Evolutionary conservation across 371 early-diverging fungal species (phyloP), one percentile per base, ranked within the genome.

Genomic region (Zancudomyces culisetae): DNA sequence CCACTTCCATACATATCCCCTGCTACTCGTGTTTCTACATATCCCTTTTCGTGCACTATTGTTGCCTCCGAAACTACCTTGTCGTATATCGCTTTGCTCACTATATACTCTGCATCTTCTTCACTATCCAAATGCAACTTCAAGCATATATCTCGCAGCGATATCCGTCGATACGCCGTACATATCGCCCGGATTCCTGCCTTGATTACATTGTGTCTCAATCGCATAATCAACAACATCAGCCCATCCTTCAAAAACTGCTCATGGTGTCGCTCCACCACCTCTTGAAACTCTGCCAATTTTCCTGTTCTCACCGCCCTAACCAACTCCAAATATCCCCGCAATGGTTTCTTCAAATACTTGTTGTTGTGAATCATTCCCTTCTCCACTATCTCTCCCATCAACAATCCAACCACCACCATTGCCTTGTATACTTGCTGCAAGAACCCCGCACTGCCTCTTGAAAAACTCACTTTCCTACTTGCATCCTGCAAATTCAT

Each of bases 121-220:
- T 95, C 98, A 57, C 87, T 83, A 61, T 95, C 94, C 65, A 97
- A 63, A 55, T 91, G 90, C 55, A 97, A 74, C 69, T 91, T 91
- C 60, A 90, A 68, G 69, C 94, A 92, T 49, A 96, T 90, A 57
- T 97, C 98, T 24, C 87, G 70, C 57, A 97, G 72, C n/a, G 93
- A 87, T 55, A 97, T 94, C 51, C 86, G 83, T 20, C 92, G 88
- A 68, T 97, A 97, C 1, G 92, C 82, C 51, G 90, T 60, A 65
- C 83, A 82, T 65, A 97, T 90, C 83, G 85, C 87, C 43, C 95
- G 84, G 51, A 97, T 83, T 47, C 96, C 98, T 1, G 98, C 83
- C 77, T 92, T 95, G 75, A 97, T 95, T 51, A 97, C 98, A 64
- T 94, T 94, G 70, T 97, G 96, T 47, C 94, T 91, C 43, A 97